Evolutionary conservation across 352 stramenopile genomes (phyloP).

Genomic region (Labyrinthula sp.): DNA sequence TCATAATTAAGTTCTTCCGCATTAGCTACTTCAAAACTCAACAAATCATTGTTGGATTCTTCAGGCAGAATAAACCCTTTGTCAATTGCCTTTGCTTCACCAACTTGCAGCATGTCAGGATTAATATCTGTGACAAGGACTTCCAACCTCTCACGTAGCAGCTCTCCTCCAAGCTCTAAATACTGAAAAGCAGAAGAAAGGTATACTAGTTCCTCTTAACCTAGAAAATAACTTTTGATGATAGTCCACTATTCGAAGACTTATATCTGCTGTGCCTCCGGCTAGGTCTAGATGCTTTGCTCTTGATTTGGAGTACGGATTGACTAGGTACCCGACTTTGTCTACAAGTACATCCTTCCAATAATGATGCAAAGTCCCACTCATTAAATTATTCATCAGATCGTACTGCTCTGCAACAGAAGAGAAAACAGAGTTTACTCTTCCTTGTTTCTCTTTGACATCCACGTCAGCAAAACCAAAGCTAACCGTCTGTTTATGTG

Average conservation of each 20-base stretch:
- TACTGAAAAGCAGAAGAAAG: slow-evolving; percentile 19
- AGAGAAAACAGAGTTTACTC: slow-evolving; percentile 87
- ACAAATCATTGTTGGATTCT: slow-evolving; percentile 31
- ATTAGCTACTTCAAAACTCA: slow-evolving; percentile 85
- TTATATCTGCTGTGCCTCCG: slow-evolving; percentile 91
- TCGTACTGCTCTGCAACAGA: slow-evolving; percentile 88
- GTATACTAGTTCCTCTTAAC: slow-evolving; percentile 38
- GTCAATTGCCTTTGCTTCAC: slow-evolving; percentile 50
- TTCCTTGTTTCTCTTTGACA: slow-evolving; percentile 69
- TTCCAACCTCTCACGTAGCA: slow-evolving; percentile 1
- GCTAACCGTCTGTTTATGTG: slow-evolving; percentile 1
- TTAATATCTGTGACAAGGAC: slow-evolving; percentile 98
- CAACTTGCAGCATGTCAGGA: slow-evolving; percentile 88
- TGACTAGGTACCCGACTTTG: slow-evolving; percentile 7
- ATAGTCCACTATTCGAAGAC: slow-evolving; percentile 77
- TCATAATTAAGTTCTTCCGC: slow-evolving; percentile 77
- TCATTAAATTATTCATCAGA: slow-evolving; percentile 99
- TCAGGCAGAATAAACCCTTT: slow-evolving; percentile 32
- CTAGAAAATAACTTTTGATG: slow-evolving; percentile 31
- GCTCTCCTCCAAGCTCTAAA: background rate
- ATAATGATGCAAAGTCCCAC: slow-evolving; percentile 57
- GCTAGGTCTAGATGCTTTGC: slow-evolving; percentile 68
- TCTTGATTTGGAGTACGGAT: slow-evolving; percentile 12
- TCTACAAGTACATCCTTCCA: slow-evolving; percentile 36
- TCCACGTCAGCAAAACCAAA: slow-evolving; percentile 60